Evolutionary conservation across 352 stramenopile species (phyloP), one percentile per base, ranked within the genome.

Genomic region (Pythium phragmiticola): DNA sequence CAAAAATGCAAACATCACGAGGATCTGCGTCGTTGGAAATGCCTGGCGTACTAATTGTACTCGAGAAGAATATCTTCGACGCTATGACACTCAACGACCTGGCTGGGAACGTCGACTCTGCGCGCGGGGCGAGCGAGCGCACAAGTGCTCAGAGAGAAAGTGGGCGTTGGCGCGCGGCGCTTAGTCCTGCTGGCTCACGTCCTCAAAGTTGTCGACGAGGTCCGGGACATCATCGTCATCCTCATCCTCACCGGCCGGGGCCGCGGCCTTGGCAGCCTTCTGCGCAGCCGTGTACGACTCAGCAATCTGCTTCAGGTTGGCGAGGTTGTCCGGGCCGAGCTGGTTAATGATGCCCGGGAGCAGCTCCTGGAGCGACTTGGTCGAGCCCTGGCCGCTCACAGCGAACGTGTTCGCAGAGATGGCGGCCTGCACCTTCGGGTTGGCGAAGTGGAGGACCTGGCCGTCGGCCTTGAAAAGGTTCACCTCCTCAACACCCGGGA

Each of bases 401-500:
- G 98, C 97, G 83, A 98, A 99, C 55, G 97, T 99, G 84, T 99
- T 99, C 66, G 97, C 95, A 30, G 83, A 78, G 75, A 99, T 98
- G 42, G 95, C 97, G 52, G 96, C 96, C 79, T 99, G 96, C 48
- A 99, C 96, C 89, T 99, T 99, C 41, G 97, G 97, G 72, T 88
- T 92, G 57, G 92, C 80, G 73, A 99, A 99, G 78, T 99, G 97
- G 77, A 99, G 98, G 19, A 99, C 96, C 72, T 98, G 97, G 71
- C 97, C 96, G 64, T 99, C 97, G 8, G 98, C 92, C 87, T 99
- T 99, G 90, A 99, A 99, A 70, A 99, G 93, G 82, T 99, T 99
- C 47, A 99, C 97, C 77, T 99, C 97, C 77, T 99, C 97, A 59
- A 99, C 98, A 63, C 92, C 97, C 28, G 96, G 96, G 73, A 99